Percentiles rank a stretch among this genome's conserved stretches.
These are phyloP conservation scores for Telfairia occidentalis DNA, from an alignment of 331 rosid species.

Conservation along the genomic window DNA sequence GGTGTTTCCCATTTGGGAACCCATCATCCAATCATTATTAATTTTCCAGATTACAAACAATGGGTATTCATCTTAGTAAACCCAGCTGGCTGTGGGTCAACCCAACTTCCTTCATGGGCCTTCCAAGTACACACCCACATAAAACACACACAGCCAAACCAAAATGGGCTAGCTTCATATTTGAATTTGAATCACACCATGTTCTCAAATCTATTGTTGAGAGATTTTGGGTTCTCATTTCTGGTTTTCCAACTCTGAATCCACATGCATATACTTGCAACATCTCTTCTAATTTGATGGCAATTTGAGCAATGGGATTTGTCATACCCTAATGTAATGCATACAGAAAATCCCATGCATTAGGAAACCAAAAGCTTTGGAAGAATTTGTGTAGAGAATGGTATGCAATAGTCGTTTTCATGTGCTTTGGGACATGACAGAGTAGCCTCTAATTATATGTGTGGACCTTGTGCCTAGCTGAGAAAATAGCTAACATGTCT, in stretches of 20 bases:
- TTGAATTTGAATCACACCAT: background rate
- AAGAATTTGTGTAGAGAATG: background rate
- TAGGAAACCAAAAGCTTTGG: background rate
- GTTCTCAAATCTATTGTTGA: background rate
- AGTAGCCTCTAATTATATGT: background rate
- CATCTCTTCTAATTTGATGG: background rate
- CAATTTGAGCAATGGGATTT: background rate
- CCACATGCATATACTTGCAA: slow-evolving; percentile 2
- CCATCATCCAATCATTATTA: slow-evolving; percentile 6
- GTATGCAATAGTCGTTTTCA: slow-evolving; percentile 7
- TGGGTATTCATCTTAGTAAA: slow-evolving; percentile 6
- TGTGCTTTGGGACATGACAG: slow-evolving; percentile 8
- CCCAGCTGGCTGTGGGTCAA: slow-evolving; percentile 14
- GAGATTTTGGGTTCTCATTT: slow-evolving; percentile 7
- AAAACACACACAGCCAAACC: slow-evolving; percentile 4
- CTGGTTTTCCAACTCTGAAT: background rate
- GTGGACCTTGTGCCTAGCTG: slow-evolving; percentile 1
- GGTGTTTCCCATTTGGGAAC: slow-evolving; percentile 14
- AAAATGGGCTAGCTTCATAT: slow-evolving; percentile 12
- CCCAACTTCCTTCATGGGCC: slow-evolving; percentile 14
- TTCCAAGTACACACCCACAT: slow-evolving; percentile 4
- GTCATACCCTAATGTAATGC: background rate
- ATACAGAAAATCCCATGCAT: background rate
- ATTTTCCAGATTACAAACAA: slow-evolving; percentile 6
- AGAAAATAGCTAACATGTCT: slow-evolving; percentile 2